Conservation (phyloP, 495 filamentous ascomycete species). For the Zalerion maritima region DNA sequence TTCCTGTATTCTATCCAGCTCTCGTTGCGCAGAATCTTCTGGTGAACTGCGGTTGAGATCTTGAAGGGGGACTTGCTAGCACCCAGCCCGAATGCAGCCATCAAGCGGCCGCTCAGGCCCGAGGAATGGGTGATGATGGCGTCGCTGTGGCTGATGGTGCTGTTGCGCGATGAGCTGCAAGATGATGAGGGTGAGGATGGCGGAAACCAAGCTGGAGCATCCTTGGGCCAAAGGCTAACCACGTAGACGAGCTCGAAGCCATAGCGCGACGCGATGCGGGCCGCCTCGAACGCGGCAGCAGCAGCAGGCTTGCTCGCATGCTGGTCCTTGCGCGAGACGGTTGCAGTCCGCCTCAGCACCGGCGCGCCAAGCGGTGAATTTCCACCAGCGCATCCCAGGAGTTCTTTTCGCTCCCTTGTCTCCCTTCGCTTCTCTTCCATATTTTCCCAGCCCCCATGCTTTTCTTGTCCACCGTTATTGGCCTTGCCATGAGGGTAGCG, state of each 20-base stretch:
- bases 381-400: no score
- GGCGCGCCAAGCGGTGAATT: no score
- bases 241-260: conserved; percentile 29
- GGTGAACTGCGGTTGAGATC: conserved; percentile 21
- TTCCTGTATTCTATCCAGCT: conserved; percentile 28
- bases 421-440: no score
- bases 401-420: no score
- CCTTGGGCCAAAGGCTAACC: conserved; percentile 26
- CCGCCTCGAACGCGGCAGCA: conserved; percentile 22
- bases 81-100: conserved; percentile 24
- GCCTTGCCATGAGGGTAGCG: no score
- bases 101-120: conserved; percentile 19
- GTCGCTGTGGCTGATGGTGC: neutral
- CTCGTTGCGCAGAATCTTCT: conserved; percentile 18
- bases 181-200: neutral
- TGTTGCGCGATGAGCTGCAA: neutral
- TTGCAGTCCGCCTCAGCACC: no score
- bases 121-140: conserved; percentile 3
- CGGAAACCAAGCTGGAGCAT: conserved; percentile 2
- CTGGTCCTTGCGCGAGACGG: neutral
- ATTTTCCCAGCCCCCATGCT: no score
- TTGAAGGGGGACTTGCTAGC: conserved; percentile 23
- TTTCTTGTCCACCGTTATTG: no score
- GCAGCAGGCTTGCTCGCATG: conserved; percentile 6
- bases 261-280: conserved; percentile 23